A percentile compares a stretch with the other conserved stretches of the same genome.
Conservation (phyloP, 2,329 filamentous ascomycete genomes). For the Xylariaceae sp. region DNA sequence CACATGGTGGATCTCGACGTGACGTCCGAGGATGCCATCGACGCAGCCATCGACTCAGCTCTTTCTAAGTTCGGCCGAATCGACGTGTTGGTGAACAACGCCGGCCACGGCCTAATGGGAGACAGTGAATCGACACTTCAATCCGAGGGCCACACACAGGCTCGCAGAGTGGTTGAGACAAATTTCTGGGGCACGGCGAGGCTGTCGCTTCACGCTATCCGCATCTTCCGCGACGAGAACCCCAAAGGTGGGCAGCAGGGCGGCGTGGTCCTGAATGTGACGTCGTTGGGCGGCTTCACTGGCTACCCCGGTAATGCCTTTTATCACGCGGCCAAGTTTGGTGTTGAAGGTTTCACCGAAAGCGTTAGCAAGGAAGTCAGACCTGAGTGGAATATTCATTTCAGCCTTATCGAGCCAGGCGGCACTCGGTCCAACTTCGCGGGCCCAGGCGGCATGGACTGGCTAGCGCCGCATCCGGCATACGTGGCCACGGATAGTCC, state of each 20-base stretch:
- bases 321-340: constrained; percentile 37
- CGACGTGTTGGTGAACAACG: constrained; percentile 26
- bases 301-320: constrained; percentile 32
- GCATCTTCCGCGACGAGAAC: constrained; percentile 41
- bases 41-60: constrained; percentile 21
- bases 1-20: constrained; percentile 27
- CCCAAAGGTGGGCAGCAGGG: constrained; percentile 31
- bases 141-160: constrained; percentile 24
- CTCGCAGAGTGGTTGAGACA: constrained; percentile 39
- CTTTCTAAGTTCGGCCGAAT: constrained; percentile 29
- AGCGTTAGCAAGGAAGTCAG: constrained; percentile 29
- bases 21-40: constrained; percentile 22
- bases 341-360: constrained; percentile 32
- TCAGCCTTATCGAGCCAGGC: constrained; percentile 33
- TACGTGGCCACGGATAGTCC: constrained; percentile 27
- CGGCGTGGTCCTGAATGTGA: constrained; percentile 33
- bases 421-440: constrained; percentile 28
- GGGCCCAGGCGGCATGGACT: constrained; percentile 14
- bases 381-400: constrained; percentile 35
- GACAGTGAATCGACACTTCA: constrained; percentile 24
- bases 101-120: constrained; percentile 24
- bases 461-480: constrained; percentile 20
- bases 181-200: constrained; percentile 41
- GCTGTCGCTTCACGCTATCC: constrained; percentile 38
- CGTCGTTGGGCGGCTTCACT: constrained; percentile 30